A percentile compares a stretch with the other conserved stretches of the same genome.
phyloP scores from a whole-genome alignment of 768 basidiomycete species.

The Psilocybe cyanescens region DNA sequence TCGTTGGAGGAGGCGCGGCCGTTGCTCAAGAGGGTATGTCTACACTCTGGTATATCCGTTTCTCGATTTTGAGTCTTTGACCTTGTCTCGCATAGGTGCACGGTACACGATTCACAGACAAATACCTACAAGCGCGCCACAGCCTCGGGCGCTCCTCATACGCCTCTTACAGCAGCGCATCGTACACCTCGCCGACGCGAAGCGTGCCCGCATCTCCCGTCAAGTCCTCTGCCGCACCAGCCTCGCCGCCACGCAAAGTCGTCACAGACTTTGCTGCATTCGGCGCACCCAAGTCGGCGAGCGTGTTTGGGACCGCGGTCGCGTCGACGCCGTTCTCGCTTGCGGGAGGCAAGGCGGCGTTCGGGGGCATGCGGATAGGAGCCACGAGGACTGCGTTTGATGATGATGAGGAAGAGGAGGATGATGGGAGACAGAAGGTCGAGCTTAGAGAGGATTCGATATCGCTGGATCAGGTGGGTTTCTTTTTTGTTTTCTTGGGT shows the following conservation, averaged over 20 bases:
- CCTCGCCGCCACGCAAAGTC: slow-evolving; percentile 86
- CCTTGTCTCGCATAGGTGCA: slow-evolving; percentile 60
- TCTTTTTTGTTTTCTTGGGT: not conserved
- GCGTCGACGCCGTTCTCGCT: slow-evolving; percentile 80
- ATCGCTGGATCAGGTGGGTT: slow-evolving; percentile 85
- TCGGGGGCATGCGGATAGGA: slow-evolving; percentile 71
- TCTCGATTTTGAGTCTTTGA: slow-evolving; percentile 6
- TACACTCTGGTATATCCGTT: slow-evolving; percentile 11
- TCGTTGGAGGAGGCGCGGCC: slow-evolving; percentile 76
- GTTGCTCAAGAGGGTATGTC: slow-evolving; percentile 73
- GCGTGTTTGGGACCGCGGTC: slow-evolving; percentile 86
- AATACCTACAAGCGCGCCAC: slow-evolving; percentile 82
- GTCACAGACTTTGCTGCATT: slow-evolving; percentile 90
- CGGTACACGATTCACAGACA: slow-evolving; percentile 96
- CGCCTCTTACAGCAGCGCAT: slow-evolving; percentile 49
- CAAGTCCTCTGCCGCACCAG: slow-evolving; percentile 31
- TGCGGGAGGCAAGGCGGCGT: slow-evolving; percentile 81
- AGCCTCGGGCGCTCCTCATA: slow-evolving; percentile 57
- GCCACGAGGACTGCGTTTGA: slow-evolving; percentile 41
- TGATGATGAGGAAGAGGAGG: slow-evolving; percentile 78
- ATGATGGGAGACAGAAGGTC: slow-evolving; percentile 69
- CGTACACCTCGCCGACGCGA: slow-evolving; percentile 40
- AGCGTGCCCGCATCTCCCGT: slow-evolving; percentile 49
- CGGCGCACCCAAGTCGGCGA: slow-evolving; percentile 71
- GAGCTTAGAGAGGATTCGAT: slow-evolving; percentile 85